Conservation (phyloP, 148 eudicot species). For the Fallopia convolvulus region DNA sequence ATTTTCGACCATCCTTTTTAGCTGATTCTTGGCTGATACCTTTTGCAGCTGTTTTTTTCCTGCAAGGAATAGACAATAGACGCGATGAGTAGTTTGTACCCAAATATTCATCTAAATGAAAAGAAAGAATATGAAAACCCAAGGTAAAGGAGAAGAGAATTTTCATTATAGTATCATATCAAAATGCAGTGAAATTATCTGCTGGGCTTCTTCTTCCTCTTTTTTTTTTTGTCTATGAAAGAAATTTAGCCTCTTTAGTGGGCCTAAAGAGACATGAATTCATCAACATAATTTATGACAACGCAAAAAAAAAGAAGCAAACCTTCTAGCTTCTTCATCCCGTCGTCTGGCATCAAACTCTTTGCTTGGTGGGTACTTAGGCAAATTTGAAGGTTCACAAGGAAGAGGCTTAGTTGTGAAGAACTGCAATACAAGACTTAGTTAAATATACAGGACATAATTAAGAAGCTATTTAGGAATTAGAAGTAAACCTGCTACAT, state of each 20-base stretch:
- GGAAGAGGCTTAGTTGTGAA: constrained; percentile 62
- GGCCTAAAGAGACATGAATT: not conserved
- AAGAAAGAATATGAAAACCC: not conserved
- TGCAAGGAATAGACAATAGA: constrained; percentile 15
- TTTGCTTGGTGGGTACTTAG: constrained; percentile 73
- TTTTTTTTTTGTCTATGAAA: not conserved
- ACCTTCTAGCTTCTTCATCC: constrained; percentile 65
- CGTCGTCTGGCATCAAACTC: constrained; percentile 57
- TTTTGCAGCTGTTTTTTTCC: constrained; percentile 41
- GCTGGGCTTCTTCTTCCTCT: not conserved
- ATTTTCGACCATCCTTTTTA: constrained; percentile 36
- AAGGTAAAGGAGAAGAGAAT: too few relatives aligned
- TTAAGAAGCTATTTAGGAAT: not conserved
- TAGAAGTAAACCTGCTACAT: not conserved
- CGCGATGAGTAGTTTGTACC: not conserved
- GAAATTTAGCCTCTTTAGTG: not conserved
- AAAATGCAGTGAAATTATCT: not conserved
- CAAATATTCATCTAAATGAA: not conserved
- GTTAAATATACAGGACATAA: not conserved
- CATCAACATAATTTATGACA: not conserved
- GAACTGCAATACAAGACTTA: constrained; percentile 29
- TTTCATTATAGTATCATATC: not conserved
- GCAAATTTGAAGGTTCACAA: constrained; percentile 59
- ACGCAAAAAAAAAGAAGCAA: constrained; percentile 6
- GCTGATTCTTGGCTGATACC: constrained; percentile 33